Percentiles rank a stretch among this genome's conserved stretches.
Conservation (phyloP, 2,329 filamentous ascomycete genomes). For the Penicillium verrucosum region DNA sequence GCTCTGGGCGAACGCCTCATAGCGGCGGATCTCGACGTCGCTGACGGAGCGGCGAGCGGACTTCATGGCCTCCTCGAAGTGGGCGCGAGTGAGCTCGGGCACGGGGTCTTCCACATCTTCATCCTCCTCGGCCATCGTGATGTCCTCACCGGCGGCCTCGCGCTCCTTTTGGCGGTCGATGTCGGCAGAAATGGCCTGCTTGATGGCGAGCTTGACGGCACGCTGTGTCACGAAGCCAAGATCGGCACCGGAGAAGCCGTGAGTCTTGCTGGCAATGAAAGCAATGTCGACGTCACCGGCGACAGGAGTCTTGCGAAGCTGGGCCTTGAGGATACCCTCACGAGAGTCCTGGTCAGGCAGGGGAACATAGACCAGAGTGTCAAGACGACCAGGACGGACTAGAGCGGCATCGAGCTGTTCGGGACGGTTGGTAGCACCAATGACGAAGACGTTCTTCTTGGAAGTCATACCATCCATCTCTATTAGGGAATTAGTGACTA, state of each 20-base stretch:
- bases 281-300: constrained; percentile 79
- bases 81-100: constrained; percentile 88
- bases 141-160: constrained; percentile 72
- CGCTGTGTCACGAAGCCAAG: constrained; percentile 98
- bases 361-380: constrained; percentile 97
- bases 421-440: constrained; percentile 96
- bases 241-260: constrained; percentile 99
- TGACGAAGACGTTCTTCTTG: constrained; percentile 99
- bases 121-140: constrained; percentile 71
- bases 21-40: constrained; percentile 95
- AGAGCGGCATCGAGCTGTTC: constrained; percentile 98
- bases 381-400: constrained; percentile 96
- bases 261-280: constrained; percentile 93
- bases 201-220: constrained; percentile 98
- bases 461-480: constrained; percentile 99
- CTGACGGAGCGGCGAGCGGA: constrained; percentile 89
- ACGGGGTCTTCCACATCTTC: constrained; percentile 78
- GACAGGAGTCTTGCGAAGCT: constrained; percentile 97
- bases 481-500: constrained; percentile 47
- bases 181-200: constrained; percentile 84
- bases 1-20: constrained; percentile 97
- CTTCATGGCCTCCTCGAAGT: constrained; percentile 99
- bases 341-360: constrained; percentile 89
- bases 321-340: constrained; percentile 84
- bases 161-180: constrained; percentile 89